Evolutionary conservation across 495 filamentous ascomycete species (phyloP), one percentile per base, ranked within the genome.

Genomic region (Collariella sp.): DNA sequence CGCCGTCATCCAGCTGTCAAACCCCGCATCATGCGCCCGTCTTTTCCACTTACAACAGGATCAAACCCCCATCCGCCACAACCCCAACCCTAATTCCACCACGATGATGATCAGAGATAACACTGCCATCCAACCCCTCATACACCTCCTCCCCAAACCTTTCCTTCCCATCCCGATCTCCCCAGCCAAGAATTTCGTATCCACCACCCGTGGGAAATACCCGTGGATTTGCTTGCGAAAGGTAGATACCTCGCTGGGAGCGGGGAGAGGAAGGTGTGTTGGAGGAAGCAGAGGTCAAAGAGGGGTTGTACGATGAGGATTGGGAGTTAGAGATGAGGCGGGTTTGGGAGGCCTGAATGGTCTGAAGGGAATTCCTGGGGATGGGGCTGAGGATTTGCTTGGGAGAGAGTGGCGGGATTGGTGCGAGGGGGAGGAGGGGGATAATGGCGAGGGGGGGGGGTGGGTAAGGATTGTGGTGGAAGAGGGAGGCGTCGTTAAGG

Each of bases 221-320:
- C 68, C 44, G 55, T 82, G 74, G 19, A 83, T 69, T 18, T 66
- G 57, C 2, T 62, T 39, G 35, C 80, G 72, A 61, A 90, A 90
- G 23, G 83, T 79, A 40, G 77, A 71, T 4, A 87, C 67, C 6
- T 67, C 77, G 12, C 75, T 67, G 4, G 88, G 9, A 94, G 69
- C 0, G 67, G 58, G 1, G 86, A 83, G 45, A 90, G 70, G 63
- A 91, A 93, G 52, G 76, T 80, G 23, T 71, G 63, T 62, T 84
- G 86, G 53, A 94, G 71, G 62, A 87, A 87, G 29, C 84, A 73
- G 19, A 94, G 64, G 64, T 94, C 89, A 4, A 75, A 77, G 55
- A 93, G 86, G 84, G 66, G 62, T 93, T 94, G 66, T 95, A 87
- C 86, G 10, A 91, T 78, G 7, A 91, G 58, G 0, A 85, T 69